phyloP scores from a whole-genome alignment of 2,329 filamentous ascomycete genomes.

The Diaporthe vaccinii region DNA sequence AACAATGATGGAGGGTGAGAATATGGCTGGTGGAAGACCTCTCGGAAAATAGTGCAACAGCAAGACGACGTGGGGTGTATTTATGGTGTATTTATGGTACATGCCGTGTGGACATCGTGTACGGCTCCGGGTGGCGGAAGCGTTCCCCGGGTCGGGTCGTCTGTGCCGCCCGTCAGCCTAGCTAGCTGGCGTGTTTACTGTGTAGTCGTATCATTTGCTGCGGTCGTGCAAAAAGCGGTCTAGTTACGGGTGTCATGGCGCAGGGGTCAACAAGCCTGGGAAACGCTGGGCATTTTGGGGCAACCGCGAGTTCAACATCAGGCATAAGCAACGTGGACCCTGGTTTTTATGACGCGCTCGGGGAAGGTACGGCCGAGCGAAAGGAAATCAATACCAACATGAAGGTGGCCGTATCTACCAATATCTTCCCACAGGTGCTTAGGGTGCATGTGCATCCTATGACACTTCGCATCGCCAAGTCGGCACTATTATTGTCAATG shows the following conservation, averaged over 20 bases:
- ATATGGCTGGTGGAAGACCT: not conserved
- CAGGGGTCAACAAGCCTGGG: not conserved
- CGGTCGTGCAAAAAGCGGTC: conserved; percentile 20
- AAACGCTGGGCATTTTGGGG: not conserved
- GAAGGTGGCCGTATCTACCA: not conserved
- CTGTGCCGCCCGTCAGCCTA: not conserved
- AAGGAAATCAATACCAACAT: not conserved
- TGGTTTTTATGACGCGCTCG: not conserved
- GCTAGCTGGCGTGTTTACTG: not conserved
- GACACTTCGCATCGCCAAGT: not conserved
- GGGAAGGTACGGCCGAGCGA: conserved; percentile 9
- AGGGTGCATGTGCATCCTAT: not conserved
- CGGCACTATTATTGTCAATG: not conserved
- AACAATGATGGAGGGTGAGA: not conserved
- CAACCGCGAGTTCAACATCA: not conserved
- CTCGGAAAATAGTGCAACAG: not conserved
- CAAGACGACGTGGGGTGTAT: not conserved
- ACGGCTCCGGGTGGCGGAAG: conserved; percentile 3
- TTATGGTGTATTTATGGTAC: not conserved
- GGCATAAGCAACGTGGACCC: conserved; percentile 2
- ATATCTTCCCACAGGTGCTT: not conserved
- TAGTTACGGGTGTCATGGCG: conserved; percentile 3
- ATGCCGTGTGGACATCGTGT: no score
- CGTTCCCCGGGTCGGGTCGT: conserved; percentile 5
- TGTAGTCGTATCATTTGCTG: conserved; percentile 6